A percentile compares a stretch with the other conserved stretches of the same genome.
Conservation (phyloP, 1,139 yeast genomes). For the Scheffersomyces illinoinensis region DNA sequence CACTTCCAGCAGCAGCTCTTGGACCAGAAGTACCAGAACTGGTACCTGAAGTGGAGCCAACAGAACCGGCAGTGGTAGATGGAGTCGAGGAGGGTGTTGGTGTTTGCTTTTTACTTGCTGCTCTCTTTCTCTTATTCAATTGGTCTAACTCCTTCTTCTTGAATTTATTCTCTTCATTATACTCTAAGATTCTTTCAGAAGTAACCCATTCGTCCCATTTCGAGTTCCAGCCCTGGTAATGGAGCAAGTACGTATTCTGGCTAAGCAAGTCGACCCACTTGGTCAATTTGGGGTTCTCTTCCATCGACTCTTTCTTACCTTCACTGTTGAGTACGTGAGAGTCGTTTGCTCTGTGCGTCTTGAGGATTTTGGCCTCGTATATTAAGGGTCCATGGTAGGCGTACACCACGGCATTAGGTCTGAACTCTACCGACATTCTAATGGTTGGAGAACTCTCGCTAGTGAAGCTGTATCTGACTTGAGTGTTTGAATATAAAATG, state of each 20-base stretch:
- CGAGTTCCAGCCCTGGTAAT: slow-evolving; percentile 93
- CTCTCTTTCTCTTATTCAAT: slow-evolving; percentile 24
- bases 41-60: slow-evolving; percentile 3
- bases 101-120: not conserved
- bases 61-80: slow-evolving; percentile 4
- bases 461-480: not conserved
- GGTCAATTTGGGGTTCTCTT: slow-evolving; percentile 35
- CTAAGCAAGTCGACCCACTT: slow-evolving; percentile 29
- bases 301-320: slow-evolving; percentile 31
- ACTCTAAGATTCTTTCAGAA: slow-evolving; percentile 63
- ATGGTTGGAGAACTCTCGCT: not conserved
- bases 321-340: slow-evolving; percentile 43
- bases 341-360: slow-evolving; percentile 57
- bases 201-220: slow-evolving; percentile 98
- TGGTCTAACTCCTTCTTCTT: slow-evolving; percentile 64
- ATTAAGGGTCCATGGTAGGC: slow-evolving; percentile 92
- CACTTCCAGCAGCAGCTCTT: slow-evolving; percentile 1
- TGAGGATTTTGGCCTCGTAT: slow-evolving; percentile 82
- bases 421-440: slow-evolving; percentile 9
- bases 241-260: slow-evolving; percentile 62
- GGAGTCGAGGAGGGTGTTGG: slow-evolving; percentile 2
- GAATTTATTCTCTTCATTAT: slow-evolving; percentile 66
- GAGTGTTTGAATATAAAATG: not conserved
- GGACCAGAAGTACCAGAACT: slow-evolving; percentile 4
- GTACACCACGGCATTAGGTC: slow-evolving; percentile 53